Conservation (phyloP, 257 asterid species). For the Echites panduratus region DNA sequence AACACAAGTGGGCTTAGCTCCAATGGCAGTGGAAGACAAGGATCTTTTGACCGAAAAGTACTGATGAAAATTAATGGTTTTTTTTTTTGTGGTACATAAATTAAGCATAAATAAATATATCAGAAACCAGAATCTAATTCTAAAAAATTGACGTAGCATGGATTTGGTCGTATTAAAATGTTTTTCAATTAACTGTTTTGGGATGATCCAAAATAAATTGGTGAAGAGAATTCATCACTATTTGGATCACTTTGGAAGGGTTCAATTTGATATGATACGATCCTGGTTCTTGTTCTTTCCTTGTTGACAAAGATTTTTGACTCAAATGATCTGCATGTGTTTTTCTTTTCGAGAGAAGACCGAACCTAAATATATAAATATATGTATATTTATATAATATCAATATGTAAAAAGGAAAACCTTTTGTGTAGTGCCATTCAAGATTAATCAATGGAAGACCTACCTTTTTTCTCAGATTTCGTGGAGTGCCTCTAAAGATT, state of each 20-base stretch:
- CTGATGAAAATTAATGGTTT: too few relatives aligned
- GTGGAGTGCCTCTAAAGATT: neutral
- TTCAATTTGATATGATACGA: neutral
- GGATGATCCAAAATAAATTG: neutral
- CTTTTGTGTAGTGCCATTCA: neutral
- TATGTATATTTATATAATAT: too few relatives aligned
- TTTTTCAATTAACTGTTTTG: neutral
- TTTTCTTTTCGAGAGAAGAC: neutral
- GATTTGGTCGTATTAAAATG: neutral
- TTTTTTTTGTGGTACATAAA: neutral
- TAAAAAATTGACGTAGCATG: neutral
- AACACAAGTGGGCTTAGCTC: neutral
- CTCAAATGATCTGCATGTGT: neutral
- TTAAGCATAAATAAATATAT: neutral
- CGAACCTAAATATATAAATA: neutral
- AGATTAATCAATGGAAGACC: neutral
- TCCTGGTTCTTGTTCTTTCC: constrained; percentile 3
- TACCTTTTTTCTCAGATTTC: neutral
- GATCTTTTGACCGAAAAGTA: constrained; percentile 4
- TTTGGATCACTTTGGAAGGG: neutral
- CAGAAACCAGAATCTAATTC: neutral
- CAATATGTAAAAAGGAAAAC: too few relatives aligned
- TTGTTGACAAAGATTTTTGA: constrained; percentile 4
- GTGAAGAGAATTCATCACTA: too few relatives aligned
- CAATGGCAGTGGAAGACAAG: neutral